Evolutionary conservation across 176 grass and related monocot genomes (phyloP).

Genomic region (Aegilops sharonensis): DNA sequence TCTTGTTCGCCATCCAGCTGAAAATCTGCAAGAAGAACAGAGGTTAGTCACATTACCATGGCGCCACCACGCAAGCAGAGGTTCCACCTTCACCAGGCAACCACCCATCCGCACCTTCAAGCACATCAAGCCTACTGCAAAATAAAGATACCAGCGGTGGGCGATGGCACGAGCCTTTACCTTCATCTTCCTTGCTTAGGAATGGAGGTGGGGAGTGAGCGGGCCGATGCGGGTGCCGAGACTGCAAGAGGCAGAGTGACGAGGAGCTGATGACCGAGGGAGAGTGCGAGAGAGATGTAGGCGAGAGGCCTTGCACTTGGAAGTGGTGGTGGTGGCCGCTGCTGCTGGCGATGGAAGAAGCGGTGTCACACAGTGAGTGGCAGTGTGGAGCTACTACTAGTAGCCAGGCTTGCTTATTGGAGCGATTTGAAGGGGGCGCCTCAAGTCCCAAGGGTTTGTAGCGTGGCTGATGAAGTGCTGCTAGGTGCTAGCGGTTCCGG

Average conservation of each 20-base stretch:
- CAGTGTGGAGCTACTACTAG: neutral
- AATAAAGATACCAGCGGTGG: neutral
- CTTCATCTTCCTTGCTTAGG: slow-evolving; percentile 39
- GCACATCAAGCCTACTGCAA: neutral
- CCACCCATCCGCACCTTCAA: no score
- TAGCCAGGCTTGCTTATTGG: slow-evolving; percentile 10
- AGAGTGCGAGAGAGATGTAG: neutral
- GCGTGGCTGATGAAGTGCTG: neutral
- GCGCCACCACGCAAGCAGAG: slow-evolving; percentile 8
- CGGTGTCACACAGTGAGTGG: neutral
- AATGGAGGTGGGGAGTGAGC: neutral
- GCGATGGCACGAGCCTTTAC: neutral
- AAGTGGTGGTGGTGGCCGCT: neutral
- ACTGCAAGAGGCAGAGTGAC: neutral
- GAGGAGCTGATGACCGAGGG: neutral
- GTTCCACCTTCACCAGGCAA: neutral
- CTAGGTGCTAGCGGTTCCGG: neutral
- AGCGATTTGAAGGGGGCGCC: slow-evolving; percentile 18
- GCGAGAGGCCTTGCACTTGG: slow-evolving; percentile 3
- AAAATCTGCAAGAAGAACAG: slow-evolving; percentile 51
- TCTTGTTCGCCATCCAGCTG: slow-evolving; percentile 66
- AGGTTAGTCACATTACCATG: neutral
- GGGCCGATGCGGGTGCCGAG: neutral
- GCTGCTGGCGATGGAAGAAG: neutral
- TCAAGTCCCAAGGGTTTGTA: slow-evolving; percentile 41